Base-by-base conservation (phyloP, 1,284 basidiomycete species). In the Ganoderma lucidum region DNA sequence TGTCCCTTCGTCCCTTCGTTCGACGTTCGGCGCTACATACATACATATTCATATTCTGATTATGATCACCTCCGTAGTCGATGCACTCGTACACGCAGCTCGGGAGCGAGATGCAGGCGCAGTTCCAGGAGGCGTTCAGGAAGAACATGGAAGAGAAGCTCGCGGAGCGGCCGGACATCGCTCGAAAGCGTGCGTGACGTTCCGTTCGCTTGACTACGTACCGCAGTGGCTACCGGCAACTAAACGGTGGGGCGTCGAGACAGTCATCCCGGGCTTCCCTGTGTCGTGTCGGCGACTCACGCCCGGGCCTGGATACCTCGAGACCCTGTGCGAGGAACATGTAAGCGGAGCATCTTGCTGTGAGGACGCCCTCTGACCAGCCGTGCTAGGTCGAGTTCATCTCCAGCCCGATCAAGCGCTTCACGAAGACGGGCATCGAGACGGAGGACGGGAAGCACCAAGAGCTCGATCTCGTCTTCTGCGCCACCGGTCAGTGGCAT, bases 231-330 rank as follows among this genome's bases (percentile, higher is more conserved):
- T n/a, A 19, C 58, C 39, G 17, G 39, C 37, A 32, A 6, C 37
- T 14, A 14, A 12, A 23, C 42, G 41, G 41, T 55, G 41, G 35
- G 42, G 42, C 45, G 35, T 2, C 48, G 19, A 66, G 35, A 9
- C 45, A 89, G 88, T 90, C 12, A 81, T 90, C 23, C 89, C 90
- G 3, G 82, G 84, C 62, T 91, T 90, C 73, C 80, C 85, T 2
- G 85, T 89, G 15, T 83, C 81, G 9, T 91, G 88, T 76, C 82
- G 88, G 37, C 82, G 90, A 45, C 78, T 90, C 56, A 91, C 90
- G 0, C 89, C 90, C 1, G 90, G 89, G 0, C 88, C 88, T 32
- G 88, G 90, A 2, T 91, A 90, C 76, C 82, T 91, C 39, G 88
- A 90, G 74, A 86, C 90, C 0, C 77, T 91, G 4, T 86, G 85